Evolutionary conservation across 345 rosid species (phyloP).

Genomic region (Gossypium australe): DNA sequence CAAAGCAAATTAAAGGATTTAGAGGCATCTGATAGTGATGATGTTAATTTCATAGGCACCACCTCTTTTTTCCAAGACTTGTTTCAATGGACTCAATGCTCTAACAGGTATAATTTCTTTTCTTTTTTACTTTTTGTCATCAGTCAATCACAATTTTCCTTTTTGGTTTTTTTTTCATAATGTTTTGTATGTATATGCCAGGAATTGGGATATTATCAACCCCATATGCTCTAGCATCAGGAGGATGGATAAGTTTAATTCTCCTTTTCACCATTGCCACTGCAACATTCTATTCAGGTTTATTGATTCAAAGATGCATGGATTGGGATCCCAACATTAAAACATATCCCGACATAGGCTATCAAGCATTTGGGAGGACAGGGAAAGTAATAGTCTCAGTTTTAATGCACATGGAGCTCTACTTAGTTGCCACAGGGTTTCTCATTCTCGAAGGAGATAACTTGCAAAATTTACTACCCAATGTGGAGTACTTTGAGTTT

Average conservation of each 20-base stretch:
- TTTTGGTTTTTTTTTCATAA: background rate
- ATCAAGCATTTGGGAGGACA: conserved; percentile 63
- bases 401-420: conserved; percentile 73
- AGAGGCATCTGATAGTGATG: conserved; percentile 17
- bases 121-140: background rate
- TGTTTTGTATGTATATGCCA: background rate
- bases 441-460: conserved; percentile 90
- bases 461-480: conserved; percentile 51
- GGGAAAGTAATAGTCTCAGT: conserved; percentile 54
- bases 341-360: conserved; percentile 81
- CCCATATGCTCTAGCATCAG: conserved; percentile 61
- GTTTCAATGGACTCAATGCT: conserved; percentile 64
- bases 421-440: conserved; percentile 74
- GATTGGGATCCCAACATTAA: conserved; percentile 53
- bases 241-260: conserved; percentile 83
- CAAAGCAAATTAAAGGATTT: conserved; percentile 26
- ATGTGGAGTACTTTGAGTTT: conserved; percentile 32
- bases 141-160: background rate
- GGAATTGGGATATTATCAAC: background rate
- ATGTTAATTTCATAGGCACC: conserved; percentile 10
- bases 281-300: conserved; percentile 33
- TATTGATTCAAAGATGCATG: conserved; percentile 59
- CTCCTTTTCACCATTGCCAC: conserved; percentile 52
- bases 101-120: conserved; percentile 45
- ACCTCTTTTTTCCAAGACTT: conserved; percentile 45